Percentiles rank a stretch among this genome's conserved stretches.
These are phyloP conservation scores for Irpex sp. DNA, from an alignment of 1,284 basidiomycete genomes.

Conservation along the genomic window DNA sequence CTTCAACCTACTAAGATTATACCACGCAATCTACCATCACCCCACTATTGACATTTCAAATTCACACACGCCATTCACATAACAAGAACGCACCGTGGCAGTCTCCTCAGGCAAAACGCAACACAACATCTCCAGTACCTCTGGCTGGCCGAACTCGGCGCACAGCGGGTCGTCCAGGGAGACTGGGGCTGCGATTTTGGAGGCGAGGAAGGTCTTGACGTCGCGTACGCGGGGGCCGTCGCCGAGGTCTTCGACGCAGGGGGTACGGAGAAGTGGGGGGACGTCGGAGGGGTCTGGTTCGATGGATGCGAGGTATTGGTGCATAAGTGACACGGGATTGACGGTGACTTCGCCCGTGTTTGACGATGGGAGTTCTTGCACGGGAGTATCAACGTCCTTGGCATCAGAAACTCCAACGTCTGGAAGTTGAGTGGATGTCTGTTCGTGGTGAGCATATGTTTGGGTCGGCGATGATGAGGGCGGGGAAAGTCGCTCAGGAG, in stretches of 20 bases:
- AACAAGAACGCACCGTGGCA: constrained; percentile 59
- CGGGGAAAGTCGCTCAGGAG: neutral
- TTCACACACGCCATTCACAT: neutral
- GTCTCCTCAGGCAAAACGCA: constrained; percentile 76
- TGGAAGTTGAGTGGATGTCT: too few species aligned
- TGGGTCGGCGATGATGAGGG: neutral
- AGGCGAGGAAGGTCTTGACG: constrained; percentile 63
- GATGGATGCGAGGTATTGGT: constrained; percentile 5
- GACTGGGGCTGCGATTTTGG: constrained; percentile 71
- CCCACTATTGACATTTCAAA: neutral
- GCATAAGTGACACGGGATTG: neutral
- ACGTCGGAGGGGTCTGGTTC: constrained; percentile 21
- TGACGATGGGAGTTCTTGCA: neutral
- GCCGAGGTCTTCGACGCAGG: constrained; percentile 79
- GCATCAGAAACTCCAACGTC: too few species aligned
- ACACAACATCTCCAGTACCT: constrained; percentile 76
- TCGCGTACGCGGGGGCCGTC: constrained; percentile 80
- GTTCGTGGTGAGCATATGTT: too few species aligned
- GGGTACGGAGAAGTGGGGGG: constrained; percentile 33
- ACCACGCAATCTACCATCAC: constrained; percentile 75
- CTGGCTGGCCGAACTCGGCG: constrained; percentile 78
- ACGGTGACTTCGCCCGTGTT: neutral
- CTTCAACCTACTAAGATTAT: constrained; percentile 78
- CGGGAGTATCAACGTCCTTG: too few species aligned
- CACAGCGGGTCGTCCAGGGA: constrained; percentile 69